Conservation (phyloP, 1,139 yeast species). For the Sugiyamaella sp. region DNA sequence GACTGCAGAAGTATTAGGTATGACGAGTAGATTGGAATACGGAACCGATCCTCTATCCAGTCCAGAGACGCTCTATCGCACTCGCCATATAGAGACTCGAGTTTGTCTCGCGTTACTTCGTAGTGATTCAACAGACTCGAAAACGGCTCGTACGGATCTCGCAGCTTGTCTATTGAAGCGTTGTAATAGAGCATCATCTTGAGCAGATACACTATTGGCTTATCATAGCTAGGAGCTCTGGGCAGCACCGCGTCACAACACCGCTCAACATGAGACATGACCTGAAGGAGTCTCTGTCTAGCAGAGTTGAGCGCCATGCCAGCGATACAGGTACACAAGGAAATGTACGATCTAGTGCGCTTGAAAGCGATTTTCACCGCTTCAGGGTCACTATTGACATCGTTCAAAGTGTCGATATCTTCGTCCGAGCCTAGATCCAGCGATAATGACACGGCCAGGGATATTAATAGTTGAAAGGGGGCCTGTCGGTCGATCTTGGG, state of each 20-base stretch:
- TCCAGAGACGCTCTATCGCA: slow-evolving; percentile 7
- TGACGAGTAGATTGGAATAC: slow-evolving; percentile 16
- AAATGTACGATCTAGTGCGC: slow-evolving; percentile 19
- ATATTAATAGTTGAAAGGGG: slow-evolving; percentile 53
- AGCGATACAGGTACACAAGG: slow-evolving; percentile 21
- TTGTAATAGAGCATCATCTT: slow-evolving; percentile 22
- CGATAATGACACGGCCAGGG: slow-evolving; percentile 51
- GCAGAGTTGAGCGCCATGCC: slow-evolving; percentile 26
- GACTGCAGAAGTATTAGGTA: slow-evolving; percentile 17
- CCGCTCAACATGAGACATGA: slow-evolving; percentile 17
- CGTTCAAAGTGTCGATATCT: slow-evolving; percentile 20
- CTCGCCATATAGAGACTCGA: slow-evolving; percentile 8
- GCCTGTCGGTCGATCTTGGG: slow-evolving; percentile 56
- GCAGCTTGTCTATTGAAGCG: slow-evolving; percentile 13
- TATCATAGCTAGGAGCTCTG: slow-evolving; percentile 19
- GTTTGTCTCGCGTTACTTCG: slow-evolving; percentile 5
- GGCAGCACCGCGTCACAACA: slow-evolving; percentile 20
- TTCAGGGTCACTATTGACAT: slow-evolving; percentile 12
- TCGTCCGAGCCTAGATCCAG: slow-evolving; percentile 50
- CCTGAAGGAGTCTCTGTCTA: slow-evolving; percentile 17
- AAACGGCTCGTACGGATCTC: slow-evolving; percentile 16
- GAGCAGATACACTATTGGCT: slow-evolving; percentile 20
- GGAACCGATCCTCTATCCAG: slow-evolving; percentile 16
- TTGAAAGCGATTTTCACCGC: slow-evolving; percentile 16
- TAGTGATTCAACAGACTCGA: slow-evolving; percentile 13